Evolutionary conservation across 2,329 filamentous ascomycete genomes (phyloP), one percentile per base, ranked within the genome.

Genomic region (Mariannaea sp.): DNA sequence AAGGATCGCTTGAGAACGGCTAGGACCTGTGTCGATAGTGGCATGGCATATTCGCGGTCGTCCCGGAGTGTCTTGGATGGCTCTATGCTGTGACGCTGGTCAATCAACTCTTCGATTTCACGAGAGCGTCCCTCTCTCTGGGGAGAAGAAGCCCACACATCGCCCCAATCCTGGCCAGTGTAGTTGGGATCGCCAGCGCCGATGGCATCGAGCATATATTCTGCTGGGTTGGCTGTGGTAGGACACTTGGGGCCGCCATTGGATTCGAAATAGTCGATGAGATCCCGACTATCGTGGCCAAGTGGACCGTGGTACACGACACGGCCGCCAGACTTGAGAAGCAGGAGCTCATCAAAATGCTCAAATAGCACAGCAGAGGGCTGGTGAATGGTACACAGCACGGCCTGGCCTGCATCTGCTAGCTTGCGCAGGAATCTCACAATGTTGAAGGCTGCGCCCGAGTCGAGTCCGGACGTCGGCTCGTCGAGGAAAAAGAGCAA

Each of bases 401-500:
- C 79, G 1, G 82, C 80, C 56, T 85, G 82, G 0, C 83, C 83
- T 1, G 77, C 76, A 19, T 83, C 80, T 1, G 84, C 81, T 2
- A 87, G 73, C 62, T 85, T 85, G 4, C 82, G 77, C 7, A 87
- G 70, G 57, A 87, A 84, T 0, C 81, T 77, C 2, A 85, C 76
- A 56, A 86, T 86, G 58, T 85, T 83, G 59, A 81, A 86, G 1
- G 82, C 81, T 7, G 81, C 77, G 33, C 80, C 78, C 0, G 78
- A 79, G 58, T 85, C 82, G 9, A 85, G 77, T 7, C 82, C 82
- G 3, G 81, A 84, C 0, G 79, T 81, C 0, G 79, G 79, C 60
- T 87, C 85, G 49, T 88, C 84, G n/a, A 87, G 71, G 65, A 87
- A 87, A 62, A 87, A 77, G 5, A 87, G 72, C 4, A 87, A 73